Conservation (phyloP, 495 filamentous ascomycete species). For the Penicillium soppii region DNA sequence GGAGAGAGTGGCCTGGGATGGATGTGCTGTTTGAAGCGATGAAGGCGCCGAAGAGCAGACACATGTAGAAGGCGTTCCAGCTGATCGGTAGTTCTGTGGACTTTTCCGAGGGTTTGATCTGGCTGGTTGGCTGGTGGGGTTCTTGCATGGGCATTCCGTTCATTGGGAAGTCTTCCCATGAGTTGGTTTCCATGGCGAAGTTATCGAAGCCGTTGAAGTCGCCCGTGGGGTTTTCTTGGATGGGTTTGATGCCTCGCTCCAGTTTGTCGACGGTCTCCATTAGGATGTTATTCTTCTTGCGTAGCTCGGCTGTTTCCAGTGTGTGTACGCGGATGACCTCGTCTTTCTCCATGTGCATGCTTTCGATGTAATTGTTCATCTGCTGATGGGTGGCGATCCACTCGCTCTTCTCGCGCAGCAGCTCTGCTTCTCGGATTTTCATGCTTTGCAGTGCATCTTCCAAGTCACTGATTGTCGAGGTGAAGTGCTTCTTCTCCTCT, state of each 20-base stretch:
- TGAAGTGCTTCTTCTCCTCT: conserved; percentile 92
- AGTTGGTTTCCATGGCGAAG: conserved; percentile 69
- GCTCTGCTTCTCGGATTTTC: conserved; percentile 55
- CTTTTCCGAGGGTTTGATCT: conserved; percentile 60
- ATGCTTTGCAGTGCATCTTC: conserved; percentile 71
- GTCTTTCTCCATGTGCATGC: conserved; percentile 82
- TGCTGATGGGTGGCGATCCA: conserved; percentile 67
- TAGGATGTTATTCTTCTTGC: conserved; percentile 91
- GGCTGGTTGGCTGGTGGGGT: conserved; percentile 18
- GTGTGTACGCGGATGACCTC: conserved; percentile 88
- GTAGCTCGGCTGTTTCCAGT: conserved; percentile 88
- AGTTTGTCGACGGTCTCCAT: conserved; percentile 80
- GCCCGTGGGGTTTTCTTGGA: conserved; percentile 60
- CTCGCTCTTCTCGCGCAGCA: conserved; percentile 66
- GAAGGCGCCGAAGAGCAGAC: conserved; percentile 94
- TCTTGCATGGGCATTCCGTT: conserved; percentile 47
- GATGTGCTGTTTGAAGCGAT: conserved; percentile 80
- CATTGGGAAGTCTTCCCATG: conserved; percentile 81
- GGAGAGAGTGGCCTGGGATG: conserved; percentile 61
- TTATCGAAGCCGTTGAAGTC: conserved; percentile 80
- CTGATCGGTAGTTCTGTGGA: conserved; percentile 59
- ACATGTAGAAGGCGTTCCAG: conserved; percentile 65
- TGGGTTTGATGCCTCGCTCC: conserved; percentile 63
- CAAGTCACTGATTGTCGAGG: conserved; percentile 67
- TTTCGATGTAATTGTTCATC: conserved; percentile 71